Base-by-base conservation (phyloP, 2,329 filamentous ascomycete genomes). In the Claviceps sp. region DNA sequence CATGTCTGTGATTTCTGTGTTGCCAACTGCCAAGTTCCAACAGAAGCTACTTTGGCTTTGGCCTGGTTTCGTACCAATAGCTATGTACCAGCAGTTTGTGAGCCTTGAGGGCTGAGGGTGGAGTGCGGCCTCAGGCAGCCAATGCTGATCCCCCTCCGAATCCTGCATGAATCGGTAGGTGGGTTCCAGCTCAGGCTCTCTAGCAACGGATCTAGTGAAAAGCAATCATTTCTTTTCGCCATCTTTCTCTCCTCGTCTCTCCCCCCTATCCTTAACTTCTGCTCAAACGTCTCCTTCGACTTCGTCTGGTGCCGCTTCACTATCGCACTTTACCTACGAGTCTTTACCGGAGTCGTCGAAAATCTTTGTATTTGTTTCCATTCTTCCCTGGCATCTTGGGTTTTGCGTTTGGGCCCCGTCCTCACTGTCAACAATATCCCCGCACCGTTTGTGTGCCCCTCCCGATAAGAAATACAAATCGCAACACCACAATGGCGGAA, bases 401-500 rank as follows among this genome's bases (percentile, higher is more conserved):
- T 34, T 30, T 36, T 24, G 40, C 42, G 26, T 46, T 34, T 36
- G 51, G 48, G 48, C 37, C 46, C 41, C 40, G 45, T 53, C 40
- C 48, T 45, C 44, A 9, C 45, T 50, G 40, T 49, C 48, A 51
- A 55, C 53, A 53, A 45, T 26, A 43, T 47, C 46, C 41, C 46
- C 45, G 48, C 49, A 52, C 52, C 44, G 43, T 53, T 42, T 45
- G 30, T 41, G 48, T 22, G 49, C 45, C 34, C 45, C 22, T 16
- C 18, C 20, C 43, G 44, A 36, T 51, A 47, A 34, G 37, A 42
- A 46, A 26, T 20, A 37, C 42, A 49, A 49, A 11, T 34, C 30
- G 9, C 36, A 43, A 24, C 52, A 52, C 44, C 70, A 84, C 63
- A 74, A 98, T 98, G 93, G 87, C 93, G 71, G 93, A 98, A 72